Conservation (phyloP, 305 asterid genomes). For the Fraxinus angustifolia region DNA sequence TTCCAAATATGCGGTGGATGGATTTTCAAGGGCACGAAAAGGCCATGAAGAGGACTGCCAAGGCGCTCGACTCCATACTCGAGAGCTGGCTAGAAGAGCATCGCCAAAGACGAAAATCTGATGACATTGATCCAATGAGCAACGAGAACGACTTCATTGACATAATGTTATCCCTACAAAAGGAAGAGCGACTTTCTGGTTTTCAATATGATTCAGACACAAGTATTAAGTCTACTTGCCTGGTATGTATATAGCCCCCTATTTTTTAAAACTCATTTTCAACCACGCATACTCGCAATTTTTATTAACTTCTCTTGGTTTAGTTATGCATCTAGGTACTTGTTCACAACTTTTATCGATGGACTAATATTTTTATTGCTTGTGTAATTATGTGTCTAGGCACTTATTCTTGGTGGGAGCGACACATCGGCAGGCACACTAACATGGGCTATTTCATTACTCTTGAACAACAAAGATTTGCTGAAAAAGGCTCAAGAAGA, state of each 20-base stretch:
- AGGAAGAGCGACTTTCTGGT: background rate
- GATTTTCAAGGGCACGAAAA: slow-evolving; percentile 38
- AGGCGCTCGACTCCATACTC: slow-evolving; percentile 25
- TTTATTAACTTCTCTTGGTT: background rate
- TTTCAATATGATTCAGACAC: background rate
- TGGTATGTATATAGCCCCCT: background rate
- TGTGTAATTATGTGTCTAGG: background rate
- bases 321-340: background rate
- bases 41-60: slow-evolving; percentile 30
- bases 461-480: slow-evolving; percentile 8
- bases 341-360: background rate
- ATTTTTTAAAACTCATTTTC: background rate
- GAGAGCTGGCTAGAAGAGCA: slow-evolving; percentile 34
- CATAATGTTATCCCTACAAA: slow-evolving; percentile 25
- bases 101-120: background rate
- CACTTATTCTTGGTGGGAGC: background rate
- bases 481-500: slow-evolving; percentile 25
- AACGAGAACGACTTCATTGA: slow-evolving; percentile 31
- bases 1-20: slow-evolving; percentile 38
- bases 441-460: background rate
- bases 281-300: background rate
- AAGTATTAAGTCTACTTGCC: background rate
- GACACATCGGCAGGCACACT: background rate
- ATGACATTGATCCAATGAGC: slow-evolving; percentile 1
- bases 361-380: background rate